Conservation (phyloP, 768 basidiomycete species). For the Lactifluus subvellereus region DNA sequence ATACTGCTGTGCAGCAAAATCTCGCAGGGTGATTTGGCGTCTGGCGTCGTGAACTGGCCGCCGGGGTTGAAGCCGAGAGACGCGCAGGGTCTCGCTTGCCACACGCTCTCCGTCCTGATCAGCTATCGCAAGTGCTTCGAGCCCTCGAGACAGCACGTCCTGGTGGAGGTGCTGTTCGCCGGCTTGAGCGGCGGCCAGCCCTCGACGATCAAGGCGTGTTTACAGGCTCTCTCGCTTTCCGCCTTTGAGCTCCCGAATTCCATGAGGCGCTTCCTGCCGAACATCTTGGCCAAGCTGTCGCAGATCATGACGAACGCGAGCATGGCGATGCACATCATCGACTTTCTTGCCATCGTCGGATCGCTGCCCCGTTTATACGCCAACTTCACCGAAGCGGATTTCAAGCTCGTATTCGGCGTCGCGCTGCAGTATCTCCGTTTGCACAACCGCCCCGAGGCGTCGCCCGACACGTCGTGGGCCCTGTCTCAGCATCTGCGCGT, state of each 20-base stretch:
- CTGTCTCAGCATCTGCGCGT: slow-evolving; percentile 87
- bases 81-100: slow-evolving; percentile 82
- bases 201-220: slow-evolving; percentile 78
- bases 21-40: slow-evolving; percentile 49
- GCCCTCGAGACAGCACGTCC: slow-evolving; percentile 51
- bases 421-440: slow-evolving; percentile 90
- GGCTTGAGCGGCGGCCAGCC: slow-evolving; percentile 67
- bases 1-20: slow-evolving; percentile 64
- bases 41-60: slow-evolving; percentile 55
- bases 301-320: slow-evolving; percentile 92
- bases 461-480: slow-evolving; percentile 69
- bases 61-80: slow-evolving; percentile 63
- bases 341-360: slow-evolving; percentile 82
- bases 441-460: slow-evolving; percentile 62
- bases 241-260: slow-evolving; percentile 83
- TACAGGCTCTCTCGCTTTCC: slow-evolving; percentile 83
- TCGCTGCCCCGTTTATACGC: slow-evolving; percentile 73
- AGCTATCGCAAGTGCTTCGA: slow-evolving; percentile 82
- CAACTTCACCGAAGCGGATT: slow-evolving; percentile 88
- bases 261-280: slow-evolving; percentile 70
- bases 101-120: slow-evolving; percentile 80
- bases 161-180: slow-evolving; percentile 67
- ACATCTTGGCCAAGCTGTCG: slow-evolving; percentile 79
- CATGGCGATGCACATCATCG: slow-evolving; percentile 94
- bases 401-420: slow-evolving; percentile 90